Percentiles rank a stretch among this genome's conserved stretches.
Evolutionary conservation across 768 basidiomycete genomes (phyloP).

Genomic region (Strobilomyces dryophilus): DNA sequence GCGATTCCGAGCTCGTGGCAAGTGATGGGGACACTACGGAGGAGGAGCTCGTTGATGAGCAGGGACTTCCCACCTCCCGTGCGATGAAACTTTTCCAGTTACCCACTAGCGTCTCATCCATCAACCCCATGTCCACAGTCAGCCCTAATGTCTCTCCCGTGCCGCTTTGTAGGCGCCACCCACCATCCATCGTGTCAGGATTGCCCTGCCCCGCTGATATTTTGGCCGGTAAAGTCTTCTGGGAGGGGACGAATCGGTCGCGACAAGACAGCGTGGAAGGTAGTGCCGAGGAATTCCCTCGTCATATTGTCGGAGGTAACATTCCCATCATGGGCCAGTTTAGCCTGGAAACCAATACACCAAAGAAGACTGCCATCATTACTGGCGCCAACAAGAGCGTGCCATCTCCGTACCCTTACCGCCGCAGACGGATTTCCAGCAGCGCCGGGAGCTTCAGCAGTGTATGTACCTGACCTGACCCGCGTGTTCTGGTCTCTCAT

Average conservation of each 20-base stretch:
- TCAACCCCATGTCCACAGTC: slow-evolving; percentile 75
- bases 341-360: slow-evolving; percentile 9
- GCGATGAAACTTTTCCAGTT: slow-evolving; percentile 70
- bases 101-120: slow-evolving; percentile 57
- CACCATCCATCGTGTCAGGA: slow-evolving; percentile 27
- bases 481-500: slow-evolving; percentile 9
- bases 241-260: slow-evolving; percentile 42
- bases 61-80: slow-evolving; percentile 68
- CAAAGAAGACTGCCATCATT: slow-evolving; percentile 23
- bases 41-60: slow-evolving; percentile 76
- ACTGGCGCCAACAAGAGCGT: slow-evolving; percentile 30
- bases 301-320: slow-evolving; percentile 14
- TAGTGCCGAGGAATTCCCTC: slow-evolving; percentile 29
- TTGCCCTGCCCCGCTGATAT: slow-evolving; percentile 66
- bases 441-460: slow-evolving; percentile 34
- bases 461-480: slow-evolving; percentile 28
- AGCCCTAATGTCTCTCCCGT: slow-evolving; percentile 50
- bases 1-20: slow-evolving; percentile 46
- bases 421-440: slow-evolving; percentile 23
- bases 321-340: slow-evolving; percentile 40
- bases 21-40: slow-evolving; percentile 77
- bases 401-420: slow-evolving; percentile 31
- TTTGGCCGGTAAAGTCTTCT: slow-evolving; percentile 55
- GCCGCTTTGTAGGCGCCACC: slow-evolving; percentile 31
- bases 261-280: slow-evolving; percentile 33